These are phyloP conservation scores for Lithospermum erythrorhizon DNA, from an alignment of 257 asterid species.

Conservation along the genomic window DNA sequence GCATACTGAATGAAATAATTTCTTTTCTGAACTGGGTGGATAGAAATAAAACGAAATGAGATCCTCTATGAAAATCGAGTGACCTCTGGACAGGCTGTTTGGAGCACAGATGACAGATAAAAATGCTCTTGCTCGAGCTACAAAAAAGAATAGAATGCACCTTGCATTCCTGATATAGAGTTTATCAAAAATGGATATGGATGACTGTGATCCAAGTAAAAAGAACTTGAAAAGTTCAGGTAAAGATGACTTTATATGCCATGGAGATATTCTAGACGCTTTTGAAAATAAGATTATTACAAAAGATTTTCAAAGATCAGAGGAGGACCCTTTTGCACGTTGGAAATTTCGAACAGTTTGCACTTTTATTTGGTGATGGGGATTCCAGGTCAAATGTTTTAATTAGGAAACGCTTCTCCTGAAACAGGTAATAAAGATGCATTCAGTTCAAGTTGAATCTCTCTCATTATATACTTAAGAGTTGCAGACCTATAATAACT, in stretches of 20 bases:
- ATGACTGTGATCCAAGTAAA: slow-evolving; percentile 49
- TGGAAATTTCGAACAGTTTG: slow-evolving; percentile 65
- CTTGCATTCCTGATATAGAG: slow-evolving; percentile 51
- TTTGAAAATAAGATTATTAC: slow-evolving; percentile 69
- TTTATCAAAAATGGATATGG: slow-evolving; percentile 60
- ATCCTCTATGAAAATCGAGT: slow-evolving; percentile 28
- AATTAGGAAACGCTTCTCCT: slow-evolving; percentile 90
- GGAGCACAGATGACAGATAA: too few species aligned
- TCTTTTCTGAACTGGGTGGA: slow-evolving; percentile 34
- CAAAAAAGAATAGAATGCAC: slow-evolving; percentile 42
- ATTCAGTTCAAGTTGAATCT: not conserved
- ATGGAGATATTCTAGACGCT: not conserved
- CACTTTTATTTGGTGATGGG: slow-evolving; percentile 29
- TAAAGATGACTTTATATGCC: slow-evolving; percentile 12
- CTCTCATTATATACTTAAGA: not conserved
- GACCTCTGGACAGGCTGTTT: slow-evolving; percentile 35
- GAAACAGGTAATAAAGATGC: slow-evolving; percentile 24
- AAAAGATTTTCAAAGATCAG: too few species aligned
- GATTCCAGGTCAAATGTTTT: slow-evolving; percentile 90
- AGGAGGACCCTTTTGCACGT: slow-evolving; percentile 96
- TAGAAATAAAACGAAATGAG: slow-evolving; percentile 25
- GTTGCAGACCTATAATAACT: not conserved
- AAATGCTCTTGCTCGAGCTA: slow-evolving; percentile 21
- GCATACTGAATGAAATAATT: slow-evolving; percentile 49
- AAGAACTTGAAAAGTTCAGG: slow-evolving; percentile 31